phyloP scores from a whole-genome alignment of 2,329 filamentous ascomycete species.

The Aspergillus versicolor region DNA sequence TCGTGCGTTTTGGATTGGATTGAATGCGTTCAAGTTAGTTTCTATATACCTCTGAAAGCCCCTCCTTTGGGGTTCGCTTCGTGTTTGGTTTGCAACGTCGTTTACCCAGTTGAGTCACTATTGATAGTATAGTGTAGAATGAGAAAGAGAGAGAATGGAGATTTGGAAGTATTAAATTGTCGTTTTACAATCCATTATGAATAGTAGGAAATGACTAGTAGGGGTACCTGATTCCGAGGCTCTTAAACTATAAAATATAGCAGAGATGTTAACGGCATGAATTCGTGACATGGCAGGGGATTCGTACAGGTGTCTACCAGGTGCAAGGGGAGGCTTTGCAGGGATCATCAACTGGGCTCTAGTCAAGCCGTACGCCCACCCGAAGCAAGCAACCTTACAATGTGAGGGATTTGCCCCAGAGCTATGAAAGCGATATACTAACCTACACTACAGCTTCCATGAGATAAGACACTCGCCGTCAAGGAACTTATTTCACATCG shows the following conservation, averaged over 20 bases:
- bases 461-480: no score
- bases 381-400: background rate
- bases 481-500: no score
- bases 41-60: constrained; percentile 19
- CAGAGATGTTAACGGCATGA: no score
- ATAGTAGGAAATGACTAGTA: no score
- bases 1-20: constrained; percentile 1
- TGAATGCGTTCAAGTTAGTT: background rate
- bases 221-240: no score
- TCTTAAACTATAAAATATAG: no score
- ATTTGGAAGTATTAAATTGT: background rate
- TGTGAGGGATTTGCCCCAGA: no score
- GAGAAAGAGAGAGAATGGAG: background rate
- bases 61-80: background rate
- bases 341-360: background rate
- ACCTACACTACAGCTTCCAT: no score
- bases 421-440: no score
- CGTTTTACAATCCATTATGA: background rate
- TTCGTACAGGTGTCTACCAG: no score
- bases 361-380: background rate
- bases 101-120: background rate
- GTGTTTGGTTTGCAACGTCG: background rate
- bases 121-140: background rate
- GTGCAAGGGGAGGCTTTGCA: no score
- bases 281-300: no score